Evolutionary conservation across 2,329 filamentous ascomycete genomes (phyloP).

Genomic region (Colletotrichum brevisporum): DNA sequence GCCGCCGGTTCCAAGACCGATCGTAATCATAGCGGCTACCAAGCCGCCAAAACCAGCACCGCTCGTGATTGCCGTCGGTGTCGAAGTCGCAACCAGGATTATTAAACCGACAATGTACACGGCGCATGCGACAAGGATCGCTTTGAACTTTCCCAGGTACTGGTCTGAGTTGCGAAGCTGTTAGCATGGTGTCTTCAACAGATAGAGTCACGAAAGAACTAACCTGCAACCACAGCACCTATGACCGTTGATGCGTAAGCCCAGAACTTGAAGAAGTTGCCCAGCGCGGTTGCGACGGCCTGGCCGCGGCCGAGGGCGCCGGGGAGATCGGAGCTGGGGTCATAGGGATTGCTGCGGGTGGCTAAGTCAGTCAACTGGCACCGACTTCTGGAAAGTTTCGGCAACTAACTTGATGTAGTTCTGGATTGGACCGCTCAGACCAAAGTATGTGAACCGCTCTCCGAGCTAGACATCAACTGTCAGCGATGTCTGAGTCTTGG

Average conservation of each 20-base stretch:
- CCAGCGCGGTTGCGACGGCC: conserved; percentile 40
- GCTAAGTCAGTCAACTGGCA: neutral
- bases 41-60: conserved; percentile 63
- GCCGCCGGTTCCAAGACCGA: conserved; percentile 76
- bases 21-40: conserved; percentile 70
- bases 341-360: conserved; percentile 42
- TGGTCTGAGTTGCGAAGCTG: conserved; percentile 60
- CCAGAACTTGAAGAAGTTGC: conserved; percentile 49
- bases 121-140: conserved; percentile 64
- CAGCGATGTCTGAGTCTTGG: neutral
- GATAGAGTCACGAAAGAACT: no score
- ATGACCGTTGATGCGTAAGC: conserved; percentile 40
- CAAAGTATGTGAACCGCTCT: conserved; percentile 50
- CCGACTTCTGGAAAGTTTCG: neutral
- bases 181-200: rapidly evolving
- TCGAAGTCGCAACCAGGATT: conserved; percentile 63
- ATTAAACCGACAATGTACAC: conserved; percentile 43
- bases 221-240: conserved; percentile 24
- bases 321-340: conserved; percentile 41
- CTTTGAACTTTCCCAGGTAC: conserved; percentile 73
- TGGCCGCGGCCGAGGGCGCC: conserved; percentile 42
- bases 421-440: conserved; percentile 49
- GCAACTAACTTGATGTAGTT: conserved; percentile 49
- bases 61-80: conserved; percentile 52
- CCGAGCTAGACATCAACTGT: conserved; percentile 42